Percentiles rank a stretch among this genome's conserved stretches.
Conservation (phyloP, 768 basidiomycete genomes). For the Lactifluus piperatus region DNA sequence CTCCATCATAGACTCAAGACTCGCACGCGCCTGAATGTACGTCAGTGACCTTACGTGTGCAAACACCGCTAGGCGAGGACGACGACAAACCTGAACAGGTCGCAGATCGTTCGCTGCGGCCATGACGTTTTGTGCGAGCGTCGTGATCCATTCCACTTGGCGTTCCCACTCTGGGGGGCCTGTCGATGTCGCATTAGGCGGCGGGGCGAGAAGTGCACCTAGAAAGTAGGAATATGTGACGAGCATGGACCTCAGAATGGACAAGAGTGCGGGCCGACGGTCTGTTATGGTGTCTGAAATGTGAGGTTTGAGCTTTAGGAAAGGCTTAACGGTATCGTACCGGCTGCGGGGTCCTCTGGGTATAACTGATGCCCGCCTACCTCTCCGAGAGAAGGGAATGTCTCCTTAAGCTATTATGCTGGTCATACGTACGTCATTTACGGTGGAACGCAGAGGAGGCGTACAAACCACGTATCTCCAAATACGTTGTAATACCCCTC, state of each 20-base stretch:
- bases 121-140: conserved; percentile 81
- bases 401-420: conserved; percentile 61
- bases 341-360: conserved; percentile 58
- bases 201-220: conserved; percentile 52
- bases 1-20: conserved; percentile 75
- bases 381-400: conserved; percentile 73
- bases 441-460: conserved; percentile 23
- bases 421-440: conserved; percentile 1
- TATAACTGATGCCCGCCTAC: conserved; percentile 76
- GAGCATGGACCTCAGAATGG: conserved; percentile 67
- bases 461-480: conserved; percentile 86
- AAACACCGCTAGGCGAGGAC: background rate
- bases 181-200: conserved; percentile 42
- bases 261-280: conserved; percentile 63
- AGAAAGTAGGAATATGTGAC: conserved; percentile 73
- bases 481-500: conserved; percentile 76
- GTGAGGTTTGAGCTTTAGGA: background rate
- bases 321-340: conserved; percentile 29
- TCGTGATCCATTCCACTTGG: conserved; percentile 72
- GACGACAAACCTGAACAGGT: conserved; percentile 67
- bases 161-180: conserved; percentile 61
- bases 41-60: background rate
- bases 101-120: conserved; percentile 84
- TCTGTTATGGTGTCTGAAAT: conserved; percentile 36
- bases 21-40: conserved; percentile 57